Evolutionary conservation across 805 yeast genomes (phyloP).

Genomic region (Metschnikowia borealis): DNA sequence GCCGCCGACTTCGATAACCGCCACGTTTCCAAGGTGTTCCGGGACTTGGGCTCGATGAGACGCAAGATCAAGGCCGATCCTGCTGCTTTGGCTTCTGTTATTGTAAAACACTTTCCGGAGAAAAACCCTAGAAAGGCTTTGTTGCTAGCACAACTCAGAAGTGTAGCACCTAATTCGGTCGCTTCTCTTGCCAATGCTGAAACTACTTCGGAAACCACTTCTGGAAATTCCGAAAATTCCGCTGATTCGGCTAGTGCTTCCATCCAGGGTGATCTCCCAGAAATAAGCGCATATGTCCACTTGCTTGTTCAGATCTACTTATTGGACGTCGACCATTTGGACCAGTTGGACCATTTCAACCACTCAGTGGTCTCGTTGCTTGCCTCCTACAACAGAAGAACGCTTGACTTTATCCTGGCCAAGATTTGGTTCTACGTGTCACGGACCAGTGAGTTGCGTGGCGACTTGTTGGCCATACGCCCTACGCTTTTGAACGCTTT

Average conservation of each 20-base stretch:
- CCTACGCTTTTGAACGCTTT: conserved; percentile 67
- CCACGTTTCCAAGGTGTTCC: conserved; percentile 77
- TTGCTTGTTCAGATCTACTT: conserved; percentile 73
- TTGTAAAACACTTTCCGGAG: conserved; percentile 54
- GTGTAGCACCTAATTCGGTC: conserved; percentile 27
- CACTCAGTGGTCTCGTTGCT: conserved; percentile 49
- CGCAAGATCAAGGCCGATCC: conserved; percentile 46
- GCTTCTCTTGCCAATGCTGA: too few species aligned
- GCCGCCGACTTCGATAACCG: conserved; percentile 78
- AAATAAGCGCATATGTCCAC: conserved; percentile 74
- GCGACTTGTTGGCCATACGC: conserved; percentile 55
- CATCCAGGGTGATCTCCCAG: conserved; percentile 53
- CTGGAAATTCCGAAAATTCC: too few species aligned
- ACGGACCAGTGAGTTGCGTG: conserved; percentile 65
- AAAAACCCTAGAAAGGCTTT: conserved; percentile 37
- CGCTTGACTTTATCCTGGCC: conserved; percentile 81
- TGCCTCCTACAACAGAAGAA: conserved; percentile 67
- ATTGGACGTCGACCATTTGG: conserved; percentile 55
- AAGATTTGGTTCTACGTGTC: conserved; percentile 87
- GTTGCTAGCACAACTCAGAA: conserved; percentile 27
- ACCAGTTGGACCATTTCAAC: conserved; percentile 52
- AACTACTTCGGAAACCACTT: too few species aligned
- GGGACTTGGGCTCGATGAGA: conserved; percentile 77
- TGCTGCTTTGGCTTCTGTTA: conserved; percentile 50
- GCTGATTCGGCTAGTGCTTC: conserved; percentile 21